Base-by-base conservation (phyloP, 495 filamentous ascomycete genomes). In the Lentithecium fluviatile region DNA sequence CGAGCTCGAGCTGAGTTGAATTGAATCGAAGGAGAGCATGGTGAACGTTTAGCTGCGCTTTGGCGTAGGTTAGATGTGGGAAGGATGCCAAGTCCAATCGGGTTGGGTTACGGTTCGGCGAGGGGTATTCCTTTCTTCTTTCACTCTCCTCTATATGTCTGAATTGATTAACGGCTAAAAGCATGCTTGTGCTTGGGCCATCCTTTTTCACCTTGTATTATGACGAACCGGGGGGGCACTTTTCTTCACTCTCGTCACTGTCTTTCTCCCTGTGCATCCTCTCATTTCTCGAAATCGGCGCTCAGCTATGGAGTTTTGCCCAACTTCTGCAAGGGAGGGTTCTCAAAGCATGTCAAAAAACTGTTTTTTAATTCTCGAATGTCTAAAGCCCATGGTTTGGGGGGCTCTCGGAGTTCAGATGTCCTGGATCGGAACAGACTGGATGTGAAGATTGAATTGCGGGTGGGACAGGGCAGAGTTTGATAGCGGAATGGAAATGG, bases 121-220 rank as follows among this genome's bases (percentile, higher is more conserved):
- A 38, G 26, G 56, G 45, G 47, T 62, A 50, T 38, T 47, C 20
- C 51, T 25, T 25, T 61, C 7, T 43, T 43, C 40, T 5, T 49
- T 49, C 24, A 21, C 19, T 38, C 48, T 40, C 29, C 8, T 38
- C 45, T 36, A 42, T 34, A 20, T 50, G 49, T 62, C 36, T 34
- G 56, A 55, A 65, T 65, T 47, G 49, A 58, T 47, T 45, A 50
- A 37, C 52, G n/a, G 46, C 15, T 23, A n/a, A 46, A 42, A 52
- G n/a, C 17, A 42, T 51, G 32, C 24, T 52, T n/a, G 19, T 52
- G 15, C 34, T 50, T 2, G 25, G 15, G 17, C 23, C 52, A 24
- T 25, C n/a, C n/a, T n/a, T 10, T n/a, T 43, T 20, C 23, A 25
- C 38, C 49, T 62, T 65, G 62, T 65, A 65, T 60, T 65, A 65